phyloP scores from a whole-genome alignment of 2,329 filamentous ascomycete genomes.

The Zymoseptoria ardabiliae region DNA sequence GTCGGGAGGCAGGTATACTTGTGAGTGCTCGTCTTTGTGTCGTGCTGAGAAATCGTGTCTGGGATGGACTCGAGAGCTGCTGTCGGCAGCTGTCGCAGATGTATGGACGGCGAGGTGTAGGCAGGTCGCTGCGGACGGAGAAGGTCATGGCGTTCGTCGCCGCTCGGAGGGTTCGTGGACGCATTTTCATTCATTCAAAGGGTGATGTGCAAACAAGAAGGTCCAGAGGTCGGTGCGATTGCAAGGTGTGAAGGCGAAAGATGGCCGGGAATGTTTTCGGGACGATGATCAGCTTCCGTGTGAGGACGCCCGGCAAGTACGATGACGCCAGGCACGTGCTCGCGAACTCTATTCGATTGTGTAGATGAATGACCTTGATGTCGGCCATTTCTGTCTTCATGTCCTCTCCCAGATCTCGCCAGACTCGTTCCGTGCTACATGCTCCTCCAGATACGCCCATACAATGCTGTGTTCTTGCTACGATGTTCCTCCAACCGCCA shows the following conservation, averaged over 20 bases:
- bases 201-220: not conserved
- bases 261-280: not conserved
- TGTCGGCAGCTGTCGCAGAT: conserved; percentile 16
- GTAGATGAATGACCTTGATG: not conserved
- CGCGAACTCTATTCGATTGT: not conserved
- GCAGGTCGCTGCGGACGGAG: not conserved
- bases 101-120: conserved; percentile 8
- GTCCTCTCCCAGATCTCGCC: not conserved
- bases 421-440: not conserved
- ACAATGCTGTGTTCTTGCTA: not conserved
- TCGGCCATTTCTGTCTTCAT: not conserved
- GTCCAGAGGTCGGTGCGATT: not conserved
- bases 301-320: not conserved
- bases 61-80: not conserved
- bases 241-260: not conserved
- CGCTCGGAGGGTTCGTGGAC: not conserved
- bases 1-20: not conserved
- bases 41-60: not conserved
- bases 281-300: not conserved
- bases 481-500: conserved; percentile 6
- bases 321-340: not conserved
- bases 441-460: not conserved
- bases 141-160: not conserved
- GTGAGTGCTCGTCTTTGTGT: conserved; percentile 6
- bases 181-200: not conserved